Evolutionary conservation across 352 stramenopile genomes (phyloP).

Genomic region (Plasmopara halstedii): DNA sequence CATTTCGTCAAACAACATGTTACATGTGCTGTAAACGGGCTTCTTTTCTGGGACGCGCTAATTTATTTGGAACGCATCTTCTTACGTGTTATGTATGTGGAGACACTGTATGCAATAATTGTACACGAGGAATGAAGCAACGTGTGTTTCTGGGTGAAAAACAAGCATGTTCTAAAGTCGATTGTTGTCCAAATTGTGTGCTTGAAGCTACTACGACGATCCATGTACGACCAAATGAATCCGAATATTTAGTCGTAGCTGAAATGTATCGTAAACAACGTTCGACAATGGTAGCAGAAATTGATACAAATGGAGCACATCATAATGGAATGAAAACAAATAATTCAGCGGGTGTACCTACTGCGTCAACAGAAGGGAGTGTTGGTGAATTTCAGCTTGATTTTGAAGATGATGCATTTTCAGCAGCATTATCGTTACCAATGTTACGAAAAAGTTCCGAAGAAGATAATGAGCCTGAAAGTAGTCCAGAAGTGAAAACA

Average conservation of each 20-base stretch:
- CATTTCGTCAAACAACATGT: constrained; percentile 9
- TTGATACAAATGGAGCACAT: not conserved
- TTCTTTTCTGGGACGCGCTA: constrained; percentile 16
- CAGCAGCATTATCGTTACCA: constrained; percentile 9
- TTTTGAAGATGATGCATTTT: constrained; percentile 22
- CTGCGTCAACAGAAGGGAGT: constrained; percentile 11
- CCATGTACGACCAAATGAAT: constrained; percentile 11
- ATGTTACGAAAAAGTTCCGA: constrained; percentile 15
- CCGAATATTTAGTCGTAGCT: constrained; percentile 19
- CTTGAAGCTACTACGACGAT: constrained; percentile 23
- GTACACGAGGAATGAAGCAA: constrained; percentile 30
- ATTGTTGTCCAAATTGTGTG: constrained; percentile 33
- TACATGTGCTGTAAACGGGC: constrained; percentile 9
- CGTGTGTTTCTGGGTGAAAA: constrained; percentile 28
- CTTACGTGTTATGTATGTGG: constrained; percentile 37
- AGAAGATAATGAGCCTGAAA: constrained; percentile 2
- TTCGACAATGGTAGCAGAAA: not conserved
- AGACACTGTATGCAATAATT: constrained; percentile 33
- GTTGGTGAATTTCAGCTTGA: constrained; percentile 16
- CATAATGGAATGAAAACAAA: constrained; percentile 13
- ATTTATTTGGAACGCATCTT: constrained; percentile 12
- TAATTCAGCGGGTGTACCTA: constrained; percentile 8
- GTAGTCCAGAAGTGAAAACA: constrained; percentile 1
- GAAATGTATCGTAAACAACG: constrained; percentile 11
- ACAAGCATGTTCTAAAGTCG: constrained; percentile 11